Conservation (phyloP, 805 yeast genomes). For the Hanseniaspora singularis region DNA sequence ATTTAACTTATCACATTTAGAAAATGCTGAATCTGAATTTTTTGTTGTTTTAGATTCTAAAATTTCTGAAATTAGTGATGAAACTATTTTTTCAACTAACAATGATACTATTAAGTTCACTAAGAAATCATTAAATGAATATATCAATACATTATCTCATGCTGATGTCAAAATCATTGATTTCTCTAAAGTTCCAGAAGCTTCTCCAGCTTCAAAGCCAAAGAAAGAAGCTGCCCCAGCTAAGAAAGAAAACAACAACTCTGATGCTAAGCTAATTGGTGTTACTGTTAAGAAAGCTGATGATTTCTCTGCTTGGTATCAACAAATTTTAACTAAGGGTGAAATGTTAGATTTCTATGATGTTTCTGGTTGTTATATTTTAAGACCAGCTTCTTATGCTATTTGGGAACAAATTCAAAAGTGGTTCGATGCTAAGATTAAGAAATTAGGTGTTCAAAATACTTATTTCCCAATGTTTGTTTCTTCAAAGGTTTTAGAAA, state of each 20-base stretch:
- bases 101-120: conserved; percentile 23
- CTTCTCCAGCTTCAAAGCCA: conserved; percentile 28
- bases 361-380: conserved; percentile 95
- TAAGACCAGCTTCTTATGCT: conserved; percentile 88
- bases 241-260: conserved; percentile 41
- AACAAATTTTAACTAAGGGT: conserved; percentile 89
- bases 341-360: conserved; percentile 98
- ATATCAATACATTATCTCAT: conserved; percentile 32
- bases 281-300: conserved; percentile 85
- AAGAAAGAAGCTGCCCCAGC: conserved; percentile 25
- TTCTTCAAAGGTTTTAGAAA: conserved; percentile 80
- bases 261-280: conserved; percentile 85
- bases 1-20: conserved; percentile 29
- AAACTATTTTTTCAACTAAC: conserved; percentile 22
- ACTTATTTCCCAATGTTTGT: conserved; percentile 99
- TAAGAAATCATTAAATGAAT: conserved; percentile 24
- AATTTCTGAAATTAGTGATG: conserved; percentile 30
- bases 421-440: conserved; percentile 73
- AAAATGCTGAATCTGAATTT: conserved; percentile 28
- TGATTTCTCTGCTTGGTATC: conserved; percentile 96
- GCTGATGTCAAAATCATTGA: conserved; percentile 39
- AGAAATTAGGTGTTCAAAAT: conserved; percentile 80
- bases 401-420: conserved; percentile 91
- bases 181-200: conserved; percentile 32
- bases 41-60: conserved; percentile 25